phyloP scores from a whole-genome alignment of 2,329 filamentous ascomycete genomes.

The Lasiodiplodia citricola region DNA sequence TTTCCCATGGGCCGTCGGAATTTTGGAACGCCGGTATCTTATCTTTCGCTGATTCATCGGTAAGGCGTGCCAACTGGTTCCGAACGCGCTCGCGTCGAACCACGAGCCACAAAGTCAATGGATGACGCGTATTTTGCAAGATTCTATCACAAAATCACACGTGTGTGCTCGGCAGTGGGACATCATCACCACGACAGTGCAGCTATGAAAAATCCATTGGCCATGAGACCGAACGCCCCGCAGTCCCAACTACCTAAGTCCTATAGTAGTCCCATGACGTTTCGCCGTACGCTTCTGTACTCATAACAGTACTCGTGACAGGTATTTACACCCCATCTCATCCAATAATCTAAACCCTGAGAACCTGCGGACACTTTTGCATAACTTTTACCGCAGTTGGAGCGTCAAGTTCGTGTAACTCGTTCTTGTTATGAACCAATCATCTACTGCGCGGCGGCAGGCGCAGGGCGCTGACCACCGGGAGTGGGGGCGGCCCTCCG shows the following conservation, averaged over 20 bases:
- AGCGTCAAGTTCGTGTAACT: constrained; percentile 5
- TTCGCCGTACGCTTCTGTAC: constrained; percentile 24
- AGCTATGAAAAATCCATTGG: constrained; percentile 14
- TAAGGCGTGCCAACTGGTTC: not conserved
- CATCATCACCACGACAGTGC: not conserved
- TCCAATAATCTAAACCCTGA: constrained; percentile 10
- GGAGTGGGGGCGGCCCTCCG: constrained; percentile 14
- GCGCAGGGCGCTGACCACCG: constrained; percentile 2
- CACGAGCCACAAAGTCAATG: not conserved
- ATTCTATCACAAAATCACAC: not conserved
- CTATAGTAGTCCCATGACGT: constrained; percentile 19
- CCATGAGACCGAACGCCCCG: constrained; percentile 21
- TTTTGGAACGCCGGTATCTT: constrained; percentile 26
- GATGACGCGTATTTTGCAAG: not conserved
- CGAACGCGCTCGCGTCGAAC: constrained; percentile 2
- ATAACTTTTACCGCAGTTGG: not conserved
- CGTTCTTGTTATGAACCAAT: not conserved
- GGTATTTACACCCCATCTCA: constrained; percentile 23
- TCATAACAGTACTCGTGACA: constrained; percentile 26
- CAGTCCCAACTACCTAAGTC: constrained; percentile 22
- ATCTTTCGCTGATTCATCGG: constrained; percentile 18
- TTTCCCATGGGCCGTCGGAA: constrained; percentile 20
- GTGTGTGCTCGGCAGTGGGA: not conserved
- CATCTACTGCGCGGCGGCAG: constrained; percentile 23
- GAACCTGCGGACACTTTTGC: not conserved